Percentiles rank a stretch among this genome's conserved stretches.
Conservation (phyloP, 169 alveolate genomes). For the Plasmodium gaboni region DNA sequence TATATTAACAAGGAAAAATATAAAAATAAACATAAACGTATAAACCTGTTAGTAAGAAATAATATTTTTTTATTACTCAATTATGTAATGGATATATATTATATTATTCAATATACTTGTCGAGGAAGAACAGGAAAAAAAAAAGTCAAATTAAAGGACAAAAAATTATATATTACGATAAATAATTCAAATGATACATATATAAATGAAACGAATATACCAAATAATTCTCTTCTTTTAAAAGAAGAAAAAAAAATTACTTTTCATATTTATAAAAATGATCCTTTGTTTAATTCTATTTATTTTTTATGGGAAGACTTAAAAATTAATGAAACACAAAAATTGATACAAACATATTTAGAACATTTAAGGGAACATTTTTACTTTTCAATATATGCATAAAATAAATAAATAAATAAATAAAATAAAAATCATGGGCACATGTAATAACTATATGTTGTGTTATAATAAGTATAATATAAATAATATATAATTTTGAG, state of each 20-base stretch:
- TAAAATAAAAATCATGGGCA: background rate
- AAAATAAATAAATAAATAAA: background rate
- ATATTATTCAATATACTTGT: slow-evolving; percentile 16
- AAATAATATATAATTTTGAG: too few relatives aligned
- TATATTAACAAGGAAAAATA: slow-evolving; percentile 20
- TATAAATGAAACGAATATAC: slow-evolving; percentile 11
- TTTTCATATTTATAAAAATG: slow-evolving; percentile 35
- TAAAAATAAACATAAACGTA: background rate
- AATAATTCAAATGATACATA: background rate
- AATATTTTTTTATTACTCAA: slow-evolving; percentile 34
- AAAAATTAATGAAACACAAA: slow-evolving; percentile 14
- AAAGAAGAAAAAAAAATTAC: slow-evolving; percentile 23
- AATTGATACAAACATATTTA: slow-evolving; percentile 26
- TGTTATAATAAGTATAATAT: too few relatives aligned
- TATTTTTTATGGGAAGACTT: slow-evolving; percentile 62
- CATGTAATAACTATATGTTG: too few relatives aligned
- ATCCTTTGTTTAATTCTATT: slow-evolving; percentile 26
- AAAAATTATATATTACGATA: slow-evolving; percentile 10
- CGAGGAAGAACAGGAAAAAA: too few relatives aligned
- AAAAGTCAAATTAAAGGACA: background rate
- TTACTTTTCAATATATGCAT: slow-evolving; percentile 29
- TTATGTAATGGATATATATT: slow-evolving; percentile 55
- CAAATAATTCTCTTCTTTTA: slow-evolving; percentile 1
- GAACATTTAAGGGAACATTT: slow-evolving; percentile 22
- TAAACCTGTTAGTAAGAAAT: background rate